A percentile compares a stretch with the other conserved stretches of the same genome.
Evolutionary conservation across 2,329 filamentous ascomycete species (phyloP).

Genomic region (Cercospora zeina): DNA sequence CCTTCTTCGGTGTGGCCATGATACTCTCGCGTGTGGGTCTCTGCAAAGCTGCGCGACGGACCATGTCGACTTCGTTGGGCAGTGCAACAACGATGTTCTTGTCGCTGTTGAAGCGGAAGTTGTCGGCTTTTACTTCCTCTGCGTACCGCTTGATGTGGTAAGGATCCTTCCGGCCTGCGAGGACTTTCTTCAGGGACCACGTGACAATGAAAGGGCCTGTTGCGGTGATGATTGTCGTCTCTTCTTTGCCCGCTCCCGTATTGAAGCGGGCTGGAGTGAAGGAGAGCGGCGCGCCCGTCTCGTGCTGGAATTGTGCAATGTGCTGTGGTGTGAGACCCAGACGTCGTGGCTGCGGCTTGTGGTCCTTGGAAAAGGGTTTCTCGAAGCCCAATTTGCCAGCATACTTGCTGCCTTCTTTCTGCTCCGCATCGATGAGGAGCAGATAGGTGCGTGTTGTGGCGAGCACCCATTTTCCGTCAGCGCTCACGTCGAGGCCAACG

Average conservation of each 20-base stretch:
- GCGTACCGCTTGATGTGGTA: conserved; percentile 96
- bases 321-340: conserved; percentile 86
- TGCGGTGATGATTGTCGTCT: conserved; percentile 94
- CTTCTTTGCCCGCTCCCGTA: conserved; percentile 70
- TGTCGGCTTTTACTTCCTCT: conserved; percentile 95
- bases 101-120: conserved; percentile 95
- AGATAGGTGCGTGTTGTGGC: conserved; percentile 94
- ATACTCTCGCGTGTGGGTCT: conserved; percentile 93
- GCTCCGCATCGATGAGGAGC: conserved; percentile 85
- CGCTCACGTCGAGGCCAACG: conserved; percentile 89
- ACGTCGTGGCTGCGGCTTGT: conserved; percentile 89
- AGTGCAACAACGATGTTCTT: conserved; percentile 98
- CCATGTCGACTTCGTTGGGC: conserved; percentile 98
- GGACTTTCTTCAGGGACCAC: conserved; percentile 89
- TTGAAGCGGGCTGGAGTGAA: conserved; percentile 97
- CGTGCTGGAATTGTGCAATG: conserved; percentile 95
- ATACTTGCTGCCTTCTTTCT: conserved; percentile 84
- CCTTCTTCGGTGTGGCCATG: conserved; percentile 47
- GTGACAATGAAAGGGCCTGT: conserved; percentile 96
- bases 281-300: conserved; percentile 79
- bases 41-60: conserved; percentile 80
- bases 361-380: conserved; percentile 84
- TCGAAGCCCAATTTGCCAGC: conserved; percentile 98
- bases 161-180: conserved; percentile 76
- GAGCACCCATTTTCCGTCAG: conserved; percentile 92